Evolutionary conservation across 2,329 filamentous ascomycete genomes (phyloP).

Genomic region (Phaeophleospora eucalypticola): DNA sequence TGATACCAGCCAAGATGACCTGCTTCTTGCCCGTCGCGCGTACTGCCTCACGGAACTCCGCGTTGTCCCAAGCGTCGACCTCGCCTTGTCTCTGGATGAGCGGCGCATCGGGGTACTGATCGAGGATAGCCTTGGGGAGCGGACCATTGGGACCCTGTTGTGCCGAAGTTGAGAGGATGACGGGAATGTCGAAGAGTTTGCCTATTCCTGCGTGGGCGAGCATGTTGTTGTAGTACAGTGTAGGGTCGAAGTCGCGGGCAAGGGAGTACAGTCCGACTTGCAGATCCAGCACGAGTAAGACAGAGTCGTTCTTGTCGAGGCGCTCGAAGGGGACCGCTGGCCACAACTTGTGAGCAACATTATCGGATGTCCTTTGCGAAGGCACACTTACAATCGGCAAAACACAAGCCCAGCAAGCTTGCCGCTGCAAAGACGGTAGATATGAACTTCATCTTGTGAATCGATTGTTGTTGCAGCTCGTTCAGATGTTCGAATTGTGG

Average conservation of each 20-base stretch:
- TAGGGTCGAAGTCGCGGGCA: conserved; percentile 63
- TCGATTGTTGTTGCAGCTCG: background rate
- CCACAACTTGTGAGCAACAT: conserved; percentile 1
- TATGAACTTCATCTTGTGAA: conserved; percentile 11
- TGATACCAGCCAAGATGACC: conserved; percentile 67
- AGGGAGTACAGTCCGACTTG: conserved; percentile 57
- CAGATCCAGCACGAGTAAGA: conserved; percentile 56
- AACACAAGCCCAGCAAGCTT: conserved; percentile 4
- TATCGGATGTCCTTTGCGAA: too few relatives aligned
- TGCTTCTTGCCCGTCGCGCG: conserved; percentile 63
- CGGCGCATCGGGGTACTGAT: conserved; percentile 54
- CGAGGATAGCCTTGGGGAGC: conserved; percentile 63
- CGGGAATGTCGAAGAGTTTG: conserved; percentile 63
- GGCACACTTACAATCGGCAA: conserved; percentile 12
- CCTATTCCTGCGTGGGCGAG: conserved; percentile 64
- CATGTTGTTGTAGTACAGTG: conserved; percentile 63
- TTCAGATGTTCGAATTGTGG: background rate
- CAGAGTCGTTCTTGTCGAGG: conserved; percentile 40
- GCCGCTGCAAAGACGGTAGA: conserved; percentile 9
- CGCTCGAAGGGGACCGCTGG: conserved; percentile 32
- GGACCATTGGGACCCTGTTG: conserved; percentile 66
- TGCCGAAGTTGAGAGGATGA: conserved; percentile 67
- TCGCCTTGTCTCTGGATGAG: conserved; percentile 66
- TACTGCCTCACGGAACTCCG: conserved; percentile 63
- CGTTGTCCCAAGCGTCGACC: conserved; percentile 74